phyloP scores from a whole-genome alignment of 495 filamentous ascomycete species.

The Aspergillus saccharolyticus region DNA sequence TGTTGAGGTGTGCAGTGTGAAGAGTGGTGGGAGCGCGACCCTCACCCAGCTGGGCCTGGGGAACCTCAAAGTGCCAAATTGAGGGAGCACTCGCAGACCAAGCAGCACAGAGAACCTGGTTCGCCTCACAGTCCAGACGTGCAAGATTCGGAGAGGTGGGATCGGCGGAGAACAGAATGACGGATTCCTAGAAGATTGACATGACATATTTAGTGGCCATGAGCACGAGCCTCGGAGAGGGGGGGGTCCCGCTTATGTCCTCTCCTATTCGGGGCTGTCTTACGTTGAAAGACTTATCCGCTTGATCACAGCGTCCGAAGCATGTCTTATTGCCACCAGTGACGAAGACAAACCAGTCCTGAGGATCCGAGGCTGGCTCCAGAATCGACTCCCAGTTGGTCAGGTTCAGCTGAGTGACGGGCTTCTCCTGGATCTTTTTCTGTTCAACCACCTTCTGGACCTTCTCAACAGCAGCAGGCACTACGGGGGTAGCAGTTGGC shows the following conservation, averaged over 20 bases:
- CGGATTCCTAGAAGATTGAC: slow-evolving; percentile 51
- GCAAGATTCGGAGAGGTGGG: slow-evolving; percentile 66
- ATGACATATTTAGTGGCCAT: slow-evolving; percentile 12
- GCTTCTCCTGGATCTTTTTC: slow-evolving; percentile 50
- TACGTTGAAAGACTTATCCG: slow-evolving; percentile 55
- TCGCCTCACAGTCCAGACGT: slow-evolving; percentile 70
- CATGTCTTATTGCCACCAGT: slow-evolving; percentile 88
- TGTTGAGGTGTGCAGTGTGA: slow-evolving; percentile 56
- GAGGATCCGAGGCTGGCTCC: slow-evolving; percentile 55
- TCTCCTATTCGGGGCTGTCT: slow-evolving; percentile 14
- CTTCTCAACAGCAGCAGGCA: slow-evolving; percentile 47
- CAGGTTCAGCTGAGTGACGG: slow-evolving; percentile 57
- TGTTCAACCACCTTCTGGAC: slow-evolving; percentile 48
- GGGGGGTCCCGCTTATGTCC: background rate
- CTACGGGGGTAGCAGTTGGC: slow-evolving; percentile 47
- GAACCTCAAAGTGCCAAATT: slow-evolving; percentile 69
- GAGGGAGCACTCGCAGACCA: slow-evolving; percentile 70
- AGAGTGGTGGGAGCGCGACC: slow-evolving; percentile 42
- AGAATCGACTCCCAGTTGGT: slow-evolving; percentile 70
- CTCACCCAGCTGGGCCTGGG: slow-evolving; percentile 47
- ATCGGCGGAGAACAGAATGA: slow-evolving; percentile 58
- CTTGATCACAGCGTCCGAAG: slow-evolving; percentile 55
- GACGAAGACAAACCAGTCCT: slow-evolving; percentile 78
- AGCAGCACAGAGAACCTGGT: slow-evolving; percentile 73
- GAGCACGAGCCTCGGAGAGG: background rate